Percentiles rank a stretch among this genome's conserved stretches.
Evolutionary conservation across 1,284 basidiomycete species (phyloP).

Genomic region (Wolfiporia cocos): DNA sequence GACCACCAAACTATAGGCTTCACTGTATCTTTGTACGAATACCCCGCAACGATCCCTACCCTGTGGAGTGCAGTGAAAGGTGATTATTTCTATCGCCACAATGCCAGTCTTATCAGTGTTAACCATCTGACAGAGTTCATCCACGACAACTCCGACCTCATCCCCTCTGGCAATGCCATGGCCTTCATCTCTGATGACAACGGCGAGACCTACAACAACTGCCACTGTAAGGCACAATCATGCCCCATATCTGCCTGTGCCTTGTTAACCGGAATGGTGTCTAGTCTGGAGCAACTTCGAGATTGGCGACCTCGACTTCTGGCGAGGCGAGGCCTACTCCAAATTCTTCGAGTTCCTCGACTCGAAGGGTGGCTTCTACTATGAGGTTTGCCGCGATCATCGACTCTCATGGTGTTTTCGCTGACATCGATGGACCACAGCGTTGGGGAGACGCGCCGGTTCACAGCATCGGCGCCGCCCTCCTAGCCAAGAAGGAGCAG

Average conservation of each 20-base stretch:
- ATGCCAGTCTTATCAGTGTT: no score
- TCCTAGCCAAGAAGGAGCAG: slow-evolving; percentile 57
- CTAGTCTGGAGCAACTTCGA: slow-evolving; percentile 70
- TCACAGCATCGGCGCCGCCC: slow-evolving; percentile 61
- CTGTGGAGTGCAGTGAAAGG: slow-evolving; percentile 58
- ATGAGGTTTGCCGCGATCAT: slow-evolving; percentile 54
- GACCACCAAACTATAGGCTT: no score
- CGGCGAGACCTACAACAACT: slow-evolving; percentile 60
- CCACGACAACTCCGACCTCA: slow-evolving; percentile 45
- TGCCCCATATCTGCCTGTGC: background rate
- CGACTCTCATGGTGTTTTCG: no score
- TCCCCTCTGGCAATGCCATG: slow-evolving; percentile 58
- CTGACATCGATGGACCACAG: no score
- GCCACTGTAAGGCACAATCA: slow-evolving; percentile 48
- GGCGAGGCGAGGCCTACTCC: slow-evolving; percentile 58
- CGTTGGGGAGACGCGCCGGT: slow-evolving; percentile 75
- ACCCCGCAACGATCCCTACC: slow-evolving; percentile 59
- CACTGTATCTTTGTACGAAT: slow-evolving; percentile 63
- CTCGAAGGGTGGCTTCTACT: slow-evolving; percentile 64
- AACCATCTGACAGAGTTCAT: slow-evolving; percentile 50
- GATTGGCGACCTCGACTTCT: slow-evolving; percentile 64
- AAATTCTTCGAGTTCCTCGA: slow-evolving; percentile 71
- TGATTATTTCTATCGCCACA: slow-evolving; percentile 11
- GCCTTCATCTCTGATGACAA: slow-evolving; percentile 59
- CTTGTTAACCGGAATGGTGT: background rate